Evolutionary conservation across 2,329 filamentous ascomycete genomes (phyloP), one percentile per base, ranked within the genome.

Genomic region (Catunica adiposa): DNA sequence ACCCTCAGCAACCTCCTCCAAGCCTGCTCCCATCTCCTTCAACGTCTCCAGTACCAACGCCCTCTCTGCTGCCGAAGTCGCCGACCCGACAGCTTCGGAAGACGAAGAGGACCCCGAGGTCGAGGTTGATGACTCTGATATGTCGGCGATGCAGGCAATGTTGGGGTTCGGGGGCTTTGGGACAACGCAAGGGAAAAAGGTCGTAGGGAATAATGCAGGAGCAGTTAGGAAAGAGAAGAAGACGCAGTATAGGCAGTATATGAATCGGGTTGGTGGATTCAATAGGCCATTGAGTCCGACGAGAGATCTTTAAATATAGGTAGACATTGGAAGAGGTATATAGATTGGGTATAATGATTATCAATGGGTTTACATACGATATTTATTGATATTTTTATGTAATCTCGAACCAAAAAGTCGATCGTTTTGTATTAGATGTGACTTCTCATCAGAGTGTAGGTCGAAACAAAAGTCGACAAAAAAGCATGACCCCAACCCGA

Each of bases 241-340:
- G 79, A 86, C 83, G 14, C 80, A 94, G 73, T 97, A 96, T 65
- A 78, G 92, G 62, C 92, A 98, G 77, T 98, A 98, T 69, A 98
- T 98, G 81, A 92, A 92, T 65, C 78, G 86, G 56, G 74, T 81
- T 53, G 86, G 86, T 56, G 86, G 86, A 4, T 92, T 92, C 72
- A 92, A 90, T 66, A 71, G 86, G 62, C 85, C 86, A 48, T 70
- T 89, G 54, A 85, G 82, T 67, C 80, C 80, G 20, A 66, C 67
- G 20, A 63, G 72, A 52, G 51, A 44, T 38, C n/a, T n/a, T 56
- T 37, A 26, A 20, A 44, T 15, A 44, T 22, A 42, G 17, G 22
- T 47, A 53, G 34, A n/a, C n/a, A n/a, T n/a, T 3, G 11, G 29
- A 34, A 11, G 29, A 11, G 5, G 11, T 40, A 25, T 20, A 31